phyloP scores from a whole-genome alignment of 441 rosid genomes.

The Isatis lusitanica region DNA sequence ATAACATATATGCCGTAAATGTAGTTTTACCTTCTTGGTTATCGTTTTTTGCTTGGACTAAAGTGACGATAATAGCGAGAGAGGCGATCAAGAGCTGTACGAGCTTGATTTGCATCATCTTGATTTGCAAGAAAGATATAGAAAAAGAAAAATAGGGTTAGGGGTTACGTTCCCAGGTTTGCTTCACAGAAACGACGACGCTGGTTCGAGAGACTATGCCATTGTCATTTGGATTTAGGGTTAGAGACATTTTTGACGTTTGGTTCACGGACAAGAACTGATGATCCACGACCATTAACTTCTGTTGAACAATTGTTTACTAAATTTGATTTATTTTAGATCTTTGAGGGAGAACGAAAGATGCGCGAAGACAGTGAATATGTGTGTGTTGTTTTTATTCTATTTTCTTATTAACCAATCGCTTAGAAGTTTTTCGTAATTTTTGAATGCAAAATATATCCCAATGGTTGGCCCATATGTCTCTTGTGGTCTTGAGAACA shows the following conservation, averaged over 20 bases:
- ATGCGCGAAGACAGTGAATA: slow-evolving; percentile 30
- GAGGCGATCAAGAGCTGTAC: slow-evolving; percentile 31
- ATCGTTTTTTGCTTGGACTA: slow-evolving; percentile 59
- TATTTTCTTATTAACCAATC: background rate
- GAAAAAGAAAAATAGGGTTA: background rate
- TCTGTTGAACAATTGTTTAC: slow-evolving; percentile 31
- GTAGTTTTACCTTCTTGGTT: slow-evolving; percentile 56
- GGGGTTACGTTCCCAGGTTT: slow-evolving; percentile 7
- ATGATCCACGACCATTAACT: slow-evolving; percentile 17
- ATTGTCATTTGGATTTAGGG: slow-evolving; percentile 18
- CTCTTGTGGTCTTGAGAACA: background rate
- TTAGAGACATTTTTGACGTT: slow-evolving; percentile 10
- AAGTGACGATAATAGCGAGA: slow-evolving; percentile 41
- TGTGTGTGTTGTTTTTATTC: background rate
- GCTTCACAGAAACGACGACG: slow-evolving; percentile 14
- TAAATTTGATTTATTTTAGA: slow-evolving; percentile 26
- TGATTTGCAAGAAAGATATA: slow-evolving; percentile 4
- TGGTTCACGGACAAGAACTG: slow-evolving; percentile 21
- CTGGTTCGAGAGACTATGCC: slow-evolving; percentile 21
- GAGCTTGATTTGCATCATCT: slow-evolving; percentile 21
- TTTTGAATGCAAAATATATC: background rate
- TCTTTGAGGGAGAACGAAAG: slow-evolving; percentile 35
- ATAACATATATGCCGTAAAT: background rate
- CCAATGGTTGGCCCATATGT: background rate
- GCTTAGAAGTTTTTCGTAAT: background rate